A percentile compares a stretch with the other conserved stretches of the same genome.
These are phyloP conservation scores for Mariannaea sp. DNA, from an alignment of 2,329 filamentous ascomycete genomes.

Conservation along the genomic window DNA sequence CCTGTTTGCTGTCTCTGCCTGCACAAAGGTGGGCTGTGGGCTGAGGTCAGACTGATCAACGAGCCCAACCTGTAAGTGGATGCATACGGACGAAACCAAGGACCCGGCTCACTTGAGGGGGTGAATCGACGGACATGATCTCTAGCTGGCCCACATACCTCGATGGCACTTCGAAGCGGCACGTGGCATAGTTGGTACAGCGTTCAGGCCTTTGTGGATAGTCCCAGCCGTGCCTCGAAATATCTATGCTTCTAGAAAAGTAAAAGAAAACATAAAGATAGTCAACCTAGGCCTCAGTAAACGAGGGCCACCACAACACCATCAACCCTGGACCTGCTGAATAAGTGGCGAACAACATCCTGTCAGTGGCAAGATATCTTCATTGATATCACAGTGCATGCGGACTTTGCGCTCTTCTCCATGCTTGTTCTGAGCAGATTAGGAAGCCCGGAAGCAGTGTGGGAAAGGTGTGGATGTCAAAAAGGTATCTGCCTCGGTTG, in stretches of 20 bases:
- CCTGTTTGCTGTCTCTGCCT: no score
- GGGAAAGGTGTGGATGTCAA: conserved; percentile 3
- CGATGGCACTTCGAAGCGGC: conserved; percentile 16
- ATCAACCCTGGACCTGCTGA: not conserved
- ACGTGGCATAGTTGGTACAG: conserved; percentile 28
- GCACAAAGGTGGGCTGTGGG: conserved; percentile 5
- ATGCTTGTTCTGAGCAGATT: conserved; percentile 1
- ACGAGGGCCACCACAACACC: not conserved
- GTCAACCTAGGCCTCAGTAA: not conserved
- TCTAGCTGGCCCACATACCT: not conserved
- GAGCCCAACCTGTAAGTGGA: not conserved
- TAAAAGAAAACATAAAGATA: not conserved
- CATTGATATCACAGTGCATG: conserved; percentile 2
- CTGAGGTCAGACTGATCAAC: conserved; percentile 1
- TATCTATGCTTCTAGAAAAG: conserved; percentile 22
- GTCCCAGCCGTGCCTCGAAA: conserved; percentile 30
- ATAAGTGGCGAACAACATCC: not conserved
- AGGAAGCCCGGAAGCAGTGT: not conserved
- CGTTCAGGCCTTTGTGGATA: conserved; percentile 21
- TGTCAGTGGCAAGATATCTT: not conserved
- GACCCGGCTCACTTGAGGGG: not conserved
- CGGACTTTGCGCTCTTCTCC: not conserved
- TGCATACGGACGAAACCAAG: not conserved
- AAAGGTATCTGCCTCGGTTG: not conserved
- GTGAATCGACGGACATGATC: not conserved